Evolutionary conservation across 805 yeast species (phyloP).

Genomic region (Kuraishia molischiana): DNA sequence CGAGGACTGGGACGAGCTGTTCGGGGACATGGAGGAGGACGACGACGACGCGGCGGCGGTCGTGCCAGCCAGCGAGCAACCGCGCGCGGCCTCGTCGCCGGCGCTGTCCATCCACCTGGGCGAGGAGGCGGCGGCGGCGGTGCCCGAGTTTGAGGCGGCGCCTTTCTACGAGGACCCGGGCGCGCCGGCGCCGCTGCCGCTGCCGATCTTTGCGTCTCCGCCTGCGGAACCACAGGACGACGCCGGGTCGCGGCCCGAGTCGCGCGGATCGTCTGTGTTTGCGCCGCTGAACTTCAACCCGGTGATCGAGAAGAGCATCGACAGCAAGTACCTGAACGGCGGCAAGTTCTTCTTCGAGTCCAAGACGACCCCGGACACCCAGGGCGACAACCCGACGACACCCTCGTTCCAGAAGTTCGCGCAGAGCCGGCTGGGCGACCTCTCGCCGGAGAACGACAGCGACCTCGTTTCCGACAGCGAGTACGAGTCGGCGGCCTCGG

Average conservation of each 20-base stretch:
- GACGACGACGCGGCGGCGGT: background rate
- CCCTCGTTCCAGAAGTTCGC: constrained; percentile 4
- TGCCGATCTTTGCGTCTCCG: constrained; percentile 31
- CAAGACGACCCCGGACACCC: constrained; percentile 4
- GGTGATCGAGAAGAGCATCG: constrained; percentile 62
- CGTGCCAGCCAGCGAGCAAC: background rate
- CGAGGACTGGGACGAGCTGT: constrained; percentile 20
- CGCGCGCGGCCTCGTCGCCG: background rate
- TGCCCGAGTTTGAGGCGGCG: constrained; percentile 17
- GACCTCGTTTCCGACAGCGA: constrained; percentile 21
- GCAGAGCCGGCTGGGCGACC: background rate
- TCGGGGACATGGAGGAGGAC: constrained; percentile 13
- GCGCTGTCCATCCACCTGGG: constrained; percentile 4
- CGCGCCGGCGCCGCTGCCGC: constrained; percentile 63
- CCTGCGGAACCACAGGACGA: constrained; percentile 11
- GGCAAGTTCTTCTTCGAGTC: constrained; percentile 70
- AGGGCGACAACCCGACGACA: constrained; percentile 4
- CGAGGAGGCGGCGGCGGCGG: constrained; percentile 1
- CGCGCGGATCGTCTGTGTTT: constrained; percentile 58
- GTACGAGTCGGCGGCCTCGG: background rate
- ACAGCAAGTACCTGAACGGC: constrained; percentile 79
- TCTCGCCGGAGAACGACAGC: constrained; percentile 2
- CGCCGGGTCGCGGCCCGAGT: constrained; percentile 3
- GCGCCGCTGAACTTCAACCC: constrained; percentile 82
- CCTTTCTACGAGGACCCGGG: constrained; percentile 72